Conservation (phyloP, 2,329 filamentous ascomycete genomes). For the Didymella glomerata region DNA sequence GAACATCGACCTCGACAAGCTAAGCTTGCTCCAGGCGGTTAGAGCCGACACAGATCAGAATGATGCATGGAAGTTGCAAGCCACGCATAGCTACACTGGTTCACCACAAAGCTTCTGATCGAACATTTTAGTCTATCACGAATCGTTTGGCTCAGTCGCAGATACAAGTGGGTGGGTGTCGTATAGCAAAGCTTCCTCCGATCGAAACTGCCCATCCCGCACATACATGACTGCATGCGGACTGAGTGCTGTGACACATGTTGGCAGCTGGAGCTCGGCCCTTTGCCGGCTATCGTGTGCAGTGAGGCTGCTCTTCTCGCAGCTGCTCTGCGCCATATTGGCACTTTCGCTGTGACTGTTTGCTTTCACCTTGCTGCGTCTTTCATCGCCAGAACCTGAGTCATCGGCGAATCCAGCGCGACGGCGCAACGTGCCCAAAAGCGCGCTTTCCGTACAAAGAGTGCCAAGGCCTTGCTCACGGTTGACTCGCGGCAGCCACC, state of each 20-base stretch:
- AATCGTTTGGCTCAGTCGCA: not conserved
- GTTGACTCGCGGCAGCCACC: constrained; percentile 27
- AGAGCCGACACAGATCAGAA: not conserved
- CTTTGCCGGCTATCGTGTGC: constrained; percentile 12
- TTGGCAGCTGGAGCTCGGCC: constrained; percentile 8
- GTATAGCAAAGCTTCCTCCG: not conserved
- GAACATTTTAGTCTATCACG: not conserved
- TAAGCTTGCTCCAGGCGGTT: not conserved
- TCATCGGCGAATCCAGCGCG: not conserved
- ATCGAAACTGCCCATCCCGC: not conserved
- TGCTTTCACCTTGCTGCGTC: constrained; percentile 5
- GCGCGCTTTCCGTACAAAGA: constrained; percentile 13
- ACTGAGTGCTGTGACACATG: constrained; percentile 10
- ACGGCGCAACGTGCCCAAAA: constrained; percentile 7
- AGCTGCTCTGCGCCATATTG: not conserved
- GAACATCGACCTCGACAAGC: not conserved
- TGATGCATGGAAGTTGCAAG: not conserved
- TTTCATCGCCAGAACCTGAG: not conserved
- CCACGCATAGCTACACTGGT: not conserved
- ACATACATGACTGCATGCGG: constrained; percentile 15
- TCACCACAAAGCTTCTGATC: not conserved
- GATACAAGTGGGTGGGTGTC: not conserved
- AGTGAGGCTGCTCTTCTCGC: constrained; percentile 1
- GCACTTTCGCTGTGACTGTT: not conserved
- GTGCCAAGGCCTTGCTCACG: constrained; percentile 33